Conservation (phyloP, 148 eudicot species). For the Bassia scoparia region DNA sequence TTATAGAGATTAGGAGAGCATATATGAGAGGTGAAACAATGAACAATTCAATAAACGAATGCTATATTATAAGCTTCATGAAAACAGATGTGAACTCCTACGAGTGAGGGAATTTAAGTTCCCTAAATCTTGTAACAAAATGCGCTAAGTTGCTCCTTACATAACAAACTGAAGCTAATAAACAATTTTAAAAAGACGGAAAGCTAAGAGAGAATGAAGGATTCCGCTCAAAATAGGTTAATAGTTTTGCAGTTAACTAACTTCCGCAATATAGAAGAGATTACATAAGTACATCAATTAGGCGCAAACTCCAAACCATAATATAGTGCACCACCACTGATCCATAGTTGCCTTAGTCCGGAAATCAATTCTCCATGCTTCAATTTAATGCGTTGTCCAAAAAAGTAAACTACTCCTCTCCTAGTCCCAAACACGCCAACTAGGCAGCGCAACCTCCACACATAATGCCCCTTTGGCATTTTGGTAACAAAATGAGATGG, state of each 20-base stretch:
- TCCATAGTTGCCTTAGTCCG: background rate
- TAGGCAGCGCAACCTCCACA: conserved; percentile 79
- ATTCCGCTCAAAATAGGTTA: conserved; percentile 26
- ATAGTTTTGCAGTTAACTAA: conserved; percentile 7
- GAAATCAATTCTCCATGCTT: conserved; percentile 10
- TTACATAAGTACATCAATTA: conserved; percentile 19
- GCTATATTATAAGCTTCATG: background rate
- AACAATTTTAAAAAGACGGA: background rate
- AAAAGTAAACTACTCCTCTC: conserved; percentile 4
- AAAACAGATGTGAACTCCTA: background rate
- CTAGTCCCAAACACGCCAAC: background rate
- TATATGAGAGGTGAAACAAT: too few relatives aligned
- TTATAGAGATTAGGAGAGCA: too few relatives aligned
- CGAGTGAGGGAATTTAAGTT: background rate
- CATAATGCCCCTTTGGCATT: conserved; percentile 71
- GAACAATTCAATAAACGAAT: too few relatives aligned
- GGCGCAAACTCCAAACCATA: background rate
- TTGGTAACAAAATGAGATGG: background rate
- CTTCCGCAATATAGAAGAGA: background rate
- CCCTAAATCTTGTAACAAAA: background rate
- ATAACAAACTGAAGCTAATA: conserved; percentile 13
- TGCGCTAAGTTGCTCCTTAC: background rate
- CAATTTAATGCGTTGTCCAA: conserved; percentile 11
- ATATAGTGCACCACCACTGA: background rate
- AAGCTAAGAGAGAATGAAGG: conserved; percentile 32